Base-by-base conservation (phyloP, 2,329 filamentous ascomycete genomes). In the Thielaviopsis musarum region DNA sequence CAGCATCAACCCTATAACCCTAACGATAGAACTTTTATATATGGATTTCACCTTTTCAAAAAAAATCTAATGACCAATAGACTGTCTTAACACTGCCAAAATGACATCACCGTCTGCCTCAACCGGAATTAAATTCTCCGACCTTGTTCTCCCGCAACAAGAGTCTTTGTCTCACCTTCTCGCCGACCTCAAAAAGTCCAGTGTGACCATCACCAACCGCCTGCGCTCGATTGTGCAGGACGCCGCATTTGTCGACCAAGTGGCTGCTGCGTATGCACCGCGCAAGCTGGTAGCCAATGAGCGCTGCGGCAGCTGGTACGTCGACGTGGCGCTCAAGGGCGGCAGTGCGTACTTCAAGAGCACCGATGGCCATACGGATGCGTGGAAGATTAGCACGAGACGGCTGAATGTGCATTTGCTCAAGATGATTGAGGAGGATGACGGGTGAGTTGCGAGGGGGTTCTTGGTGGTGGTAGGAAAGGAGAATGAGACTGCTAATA, bases 231-330 rank as follows among this genome's bases (percentile, higher is more conserved):
- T 97, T 69, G 74, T 77, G 62, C 73, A 78, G 28, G 93, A 97
- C 70, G 84, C 89, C 9, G 69, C 70, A 1, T 97, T 96, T 69
- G 87, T 93, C 22, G 70, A 73, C 24, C 68, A 74, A 7, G 83
- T 89, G 0, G 77, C 80, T 1, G 68, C 70, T 1, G 74, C 77
- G 0, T 81, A 76, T 60, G 65, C 61, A 22, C 52, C 66, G 2
- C 74, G 91, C 1, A 89, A 90, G 0, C 74, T 97, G 1, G 76
- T 97, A 15, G 90, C 91, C 30, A 98, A 98, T 68, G 91, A 97
- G 74, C 81, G 93, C 62, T 97, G 93, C 69, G 93, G 93, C 0
- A 91, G 88, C 71, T 98, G 93, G 93, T 97, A 97, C 69, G 86
- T 97, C 26, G 72, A 75, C 38, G 84, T 84, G 0, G 70, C 70